Evolutionary conservation across 2,329 filamentous ascomycete species (phyloP).

Genomic region (Penicillium psychrosexuale): DNA sequence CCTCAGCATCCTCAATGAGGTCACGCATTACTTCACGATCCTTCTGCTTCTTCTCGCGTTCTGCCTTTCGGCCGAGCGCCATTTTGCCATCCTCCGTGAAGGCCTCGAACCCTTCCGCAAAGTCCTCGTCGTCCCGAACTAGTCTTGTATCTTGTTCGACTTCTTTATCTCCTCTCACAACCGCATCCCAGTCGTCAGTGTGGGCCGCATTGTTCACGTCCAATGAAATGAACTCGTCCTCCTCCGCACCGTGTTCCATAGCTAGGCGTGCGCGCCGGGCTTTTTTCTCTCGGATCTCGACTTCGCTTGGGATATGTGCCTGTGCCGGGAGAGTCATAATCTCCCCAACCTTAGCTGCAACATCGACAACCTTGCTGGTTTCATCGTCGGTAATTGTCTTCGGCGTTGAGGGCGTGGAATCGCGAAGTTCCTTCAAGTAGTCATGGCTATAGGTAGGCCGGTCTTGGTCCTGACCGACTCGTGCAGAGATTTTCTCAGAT

Average conservation of each 20-base stretch:
- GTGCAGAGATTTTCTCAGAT: conserved; percentile 54
- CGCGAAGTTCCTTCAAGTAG: conserved; percentile 79
- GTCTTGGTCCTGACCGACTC: conserved; percentile 62
- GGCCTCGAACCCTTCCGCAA: conserved; percentile 89
- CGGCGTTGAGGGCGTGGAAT: conserved; percentile 79
- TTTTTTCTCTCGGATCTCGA: conserved; percentile 88
- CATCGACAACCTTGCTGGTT: conserved; percentile 54
- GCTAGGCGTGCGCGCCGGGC: conserved; percentile 79
- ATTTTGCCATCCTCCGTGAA: conserved; percentile 83
- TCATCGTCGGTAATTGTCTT: conserved; percentile 45
- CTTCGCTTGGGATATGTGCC: conserved; percentile 68
- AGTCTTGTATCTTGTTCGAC: conserved; percentile 67
- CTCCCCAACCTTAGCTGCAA: conserved; percentile 50
- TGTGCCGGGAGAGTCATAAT: conserved; percentile 32
- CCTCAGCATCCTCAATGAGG: conserved; percentile 77
- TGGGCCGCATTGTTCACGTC: conserved; percentile 36
- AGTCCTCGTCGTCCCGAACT: conserved; percentile 81
- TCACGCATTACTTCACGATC: conserved; percentile 76
- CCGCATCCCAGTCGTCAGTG: conserved; percentile 47
- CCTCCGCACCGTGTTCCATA: conserved; percentile 63
- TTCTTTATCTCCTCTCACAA: conserved; percentile 52
- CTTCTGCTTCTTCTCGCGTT: conserved; percentile 63
- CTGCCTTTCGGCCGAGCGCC: conserved; percentile 72
- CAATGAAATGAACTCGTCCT: conserved; percentile 53
- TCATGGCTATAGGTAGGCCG: conserved; percentile 81